Base-by-base conservation (phyloP, 768 basidiomycete genomes). In the Xerocomus potaroensis region DNA sequence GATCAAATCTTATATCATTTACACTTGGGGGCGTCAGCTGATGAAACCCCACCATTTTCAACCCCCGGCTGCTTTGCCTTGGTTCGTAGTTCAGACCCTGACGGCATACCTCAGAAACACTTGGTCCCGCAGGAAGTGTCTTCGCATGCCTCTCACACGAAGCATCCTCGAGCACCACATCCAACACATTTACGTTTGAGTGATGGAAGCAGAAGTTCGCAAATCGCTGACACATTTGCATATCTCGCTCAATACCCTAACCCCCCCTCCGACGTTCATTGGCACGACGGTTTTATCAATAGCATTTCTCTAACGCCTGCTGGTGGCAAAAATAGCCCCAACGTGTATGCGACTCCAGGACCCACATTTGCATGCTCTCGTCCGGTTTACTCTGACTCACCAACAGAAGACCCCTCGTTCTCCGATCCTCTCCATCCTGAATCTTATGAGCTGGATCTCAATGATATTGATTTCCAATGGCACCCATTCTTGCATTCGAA, bases 391-490 rank as follows among this genome's bases (percentile, higher is more conserved):
- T 77, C 77, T 53, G 76, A 79, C 56, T 76, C 75, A 2, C 76
- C 76, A 2, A 67, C 69, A 24, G 76, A 79, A 60, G 76, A 78
- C 50, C 74, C 74, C 30, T 63, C 66, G 40, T 45, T 57, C 30
- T 70, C 73, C 24, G 69, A 69, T 53, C 68, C 71, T 53, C 60
- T 71, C 30, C 60, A 68, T 24, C 51, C 63, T 29, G 58, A 59
- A 41, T 61, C 62, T 39, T 73, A 69, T 50, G 65, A 67, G 22
- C 54, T 77, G 33, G 69, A 74, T 49, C 61, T 70, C 31, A 60
- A 66, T 6, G 55, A 57, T 4, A 62, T 83, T 8, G 77, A 77
- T 54, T 84, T 84, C 53, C 70, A 58, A 42, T 84, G 83, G 82
- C 61, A 66, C 37, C 74, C 75, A 8, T 84, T 83, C 53, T 59